Conservation (phyloP, 768 basidiomycete genomes). For the Vishniacozyma victoriae region DNA sequence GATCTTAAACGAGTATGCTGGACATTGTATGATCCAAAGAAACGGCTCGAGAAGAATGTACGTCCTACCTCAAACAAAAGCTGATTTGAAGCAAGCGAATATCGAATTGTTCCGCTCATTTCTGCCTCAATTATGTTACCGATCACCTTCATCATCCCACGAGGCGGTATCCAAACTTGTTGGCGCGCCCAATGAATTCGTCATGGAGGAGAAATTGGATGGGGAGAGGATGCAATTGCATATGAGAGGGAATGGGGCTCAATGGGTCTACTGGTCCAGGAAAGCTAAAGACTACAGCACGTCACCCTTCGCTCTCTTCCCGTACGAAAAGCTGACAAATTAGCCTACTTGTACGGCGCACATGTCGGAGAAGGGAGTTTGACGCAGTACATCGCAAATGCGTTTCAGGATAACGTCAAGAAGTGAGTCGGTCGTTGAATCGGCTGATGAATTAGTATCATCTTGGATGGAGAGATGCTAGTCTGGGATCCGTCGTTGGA, state of each 20-base stretch:
- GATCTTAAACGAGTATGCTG: slow-evolving; percentile 90
- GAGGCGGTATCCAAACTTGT: slow-evolving; percentile 81
- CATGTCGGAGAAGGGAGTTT: slow-evolving; percentile 73
- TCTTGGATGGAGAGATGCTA: slow-evolving; percentile 96
- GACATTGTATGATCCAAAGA: slow-evolving; percentile 72
- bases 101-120: slow-evolving; percentile 80
- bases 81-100: slow-evolving; percentile 61
- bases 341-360: slow-evolving; percentile 73
- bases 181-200: slow-evolving; percentile 61
- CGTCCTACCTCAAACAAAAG: neutral
- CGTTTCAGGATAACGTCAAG: slow-evolving; percentile 68
- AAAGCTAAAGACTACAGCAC: slow-evolving; percentile 47
- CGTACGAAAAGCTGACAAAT: slow-evolving; percentile 61
- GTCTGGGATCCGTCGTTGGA: slow-evolving; percentile 92
- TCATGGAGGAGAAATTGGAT: slow-evolving; percentile 95
- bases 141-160: slow-evolving; percentile 66
- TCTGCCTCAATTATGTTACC: slow-evolving; percentile 90
- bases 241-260: slow-evolving; percentile 67
- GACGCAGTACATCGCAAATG: slow-evolving; percentile 74
- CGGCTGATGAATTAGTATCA: slow-evolving; percentile 57
- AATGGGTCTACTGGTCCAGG: slow-evolving; percentile 91
- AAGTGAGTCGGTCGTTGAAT: slow-evolving; percentile 57
- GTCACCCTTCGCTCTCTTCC: neutral
- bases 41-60: slow-evolving; percentile 50
- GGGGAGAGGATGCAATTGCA: slow-evolving; percentile 96